These are phyloP conservation scores for Apophysomyces elegans DNA, from an alignment of 371 early-diverging fungal genomes.

Conservation along the genomic window DNA sequence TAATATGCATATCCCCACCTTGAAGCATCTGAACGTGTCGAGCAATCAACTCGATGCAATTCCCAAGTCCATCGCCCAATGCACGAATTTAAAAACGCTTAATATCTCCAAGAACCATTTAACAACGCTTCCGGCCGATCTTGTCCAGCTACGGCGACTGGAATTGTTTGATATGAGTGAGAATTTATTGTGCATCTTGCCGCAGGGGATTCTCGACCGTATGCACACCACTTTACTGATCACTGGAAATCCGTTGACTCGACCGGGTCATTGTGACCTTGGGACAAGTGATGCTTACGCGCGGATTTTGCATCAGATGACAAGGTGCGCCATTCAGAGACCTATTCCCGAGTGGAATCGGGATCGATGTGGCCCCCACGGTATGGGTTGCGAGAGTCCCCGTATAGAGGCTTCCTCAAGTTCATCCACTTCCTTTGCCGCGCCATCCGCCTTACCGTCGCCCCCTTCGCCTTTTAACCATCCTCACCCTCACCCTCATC, in stretches of 20 bases:
- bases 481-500: not conserved
- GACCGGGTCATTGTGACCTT: slow-evolving; percentile 50
- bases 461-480: not conserved
- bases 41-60: slow-evolving; percentile 63
- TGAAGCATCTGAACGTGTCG: slow-evolving; percentile 49
- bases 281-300: slow-evolving; percentile 49
- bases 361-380: slow-evolving; percentile 44
- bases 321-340: slow-evolving; percentile 48
- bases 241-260: slow-evolving; percentile 67
- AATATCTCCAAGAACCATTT: slow-evolving; percentile 64
- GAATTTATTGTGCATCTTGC: slow-evolving; percentile 66
- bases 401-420: slow-evolving; percentile 20
- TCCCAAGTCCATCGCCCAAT: slow-evolving; percentile 61
- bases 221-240: slow-evolving; percentile 61
- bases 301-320: slow-evolving; percentile 53
- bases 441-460: slow-evolving; percentile 1
- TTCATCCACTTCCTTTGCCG: slow-evolving; percentile 15
- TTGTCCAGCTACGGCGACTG: slow-evolving; percentile 54
- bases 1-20: slow-evolving; percentile 31
- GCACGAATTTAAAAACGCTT: slow-evolving; percentile 44
- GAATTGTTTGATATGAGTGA: slow-evolving; percentile 65
- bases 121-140: slow-evolving; percentile 59
- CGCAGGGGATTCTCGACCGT: slow-evolving; percentile 60
- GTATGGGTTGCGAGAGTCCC: slow-evolving; percentile 42
- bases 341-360: slow-evolving; percentile 21